Evolutionary conservation across 331 rosid genomes (phyloP).

Genomic region (Saraca asoca): DNA sequence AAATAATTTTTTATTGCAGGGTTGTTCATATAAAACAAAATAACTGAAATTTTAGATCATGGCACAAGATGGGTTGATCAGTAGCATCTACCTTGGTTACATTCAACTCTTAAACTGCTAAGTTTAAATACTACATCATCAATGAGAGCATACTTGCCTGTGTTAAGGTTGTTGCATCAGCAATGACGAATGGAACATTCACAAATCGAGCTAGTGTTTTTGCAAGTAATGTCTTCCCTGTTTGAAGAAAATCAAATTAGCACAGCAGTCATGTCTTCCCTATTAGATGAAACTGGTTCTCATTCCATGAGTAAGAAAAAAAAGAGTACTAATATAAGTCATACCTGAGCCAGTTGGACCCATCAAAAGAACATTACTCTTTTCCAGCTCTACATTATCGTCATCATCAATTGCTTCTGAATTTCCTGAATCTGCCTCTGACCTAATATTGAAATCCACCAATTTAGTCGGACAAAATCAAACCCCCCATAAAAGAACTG

Average conservation of each 20-base stretch:
- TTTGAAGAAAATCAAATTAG: slow-evolving; percentile 48
- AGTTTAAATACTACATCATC: slow-evolving; percentile 26
- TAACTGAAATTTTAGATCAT: slow-evolving; percentile 18
- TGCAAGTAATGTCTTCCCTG: slow-evolving; percentile 97
- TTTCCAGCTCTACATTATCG: slow-evolving; percentile 83
- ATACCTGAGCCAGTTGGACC: slow-evolving; percentile 99
- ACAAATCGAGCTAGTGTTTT: slow-evolving; percentile 95
- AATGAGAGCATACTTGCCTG: slow-evolving; percentile 61
- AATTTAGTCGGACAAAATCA: slow-evolving; percentile 37
- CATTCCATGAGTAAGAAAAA: slow-evolving; percentile 23
- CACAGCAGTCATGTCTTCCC: slow-evolving; percentile 19
- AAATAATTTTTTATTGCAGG: slow-evolving; percentile 17
- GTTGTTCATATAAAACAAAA: slow-evolving; percentile 1
- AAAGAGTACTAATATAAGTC: slow-evolving; percentile 8
- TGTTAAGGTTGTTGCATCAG: slow-evolving; percentile 96
- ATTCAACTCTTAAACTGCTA: slow-evolving; percentile 11
- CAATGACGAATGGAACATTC: slow-evolving; percentile 95
- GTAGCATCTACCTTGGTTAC: slow-evolving; percentile 13
- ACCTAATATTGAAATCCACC: slow-evolving; percentile 53
- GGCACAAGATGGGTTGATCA: slow-evolving; percentile 5
- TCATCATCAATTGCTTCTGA: slow-evolving; percentile 60
- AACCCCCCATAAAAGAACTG: slow-evolving; percentile 19
- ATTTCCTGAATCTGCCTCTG: slow-evolving; percentile 55
- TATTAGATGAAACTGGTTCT: slow-evolving; percentile 19
- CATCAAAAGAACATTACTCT: slow-evolving; percentile 97